Conservation (phyloP, 305 asterid genomes). For the Rubia peregrina region DNA sequence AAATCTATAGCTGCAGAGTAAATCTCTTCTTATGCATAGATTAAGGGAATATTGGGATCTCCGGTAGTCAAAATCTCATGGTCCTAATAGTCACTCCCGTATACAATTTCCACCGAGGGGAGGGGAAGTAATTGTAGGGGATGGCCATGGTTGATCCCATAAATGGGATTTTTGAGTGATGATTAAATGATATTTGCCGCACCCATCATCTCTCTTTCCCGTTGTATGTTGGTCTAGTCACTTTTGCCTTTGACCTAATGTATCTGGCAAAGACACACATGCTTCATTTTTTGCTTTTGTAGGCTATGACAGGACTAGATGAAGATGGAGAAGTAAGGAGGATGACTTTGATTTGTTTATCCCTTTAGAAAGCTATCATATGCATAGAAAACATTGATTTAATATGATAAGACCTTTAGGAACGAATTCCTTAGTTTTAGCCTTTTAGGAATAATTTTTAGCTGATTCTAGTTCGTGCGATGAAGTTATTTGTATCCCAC, state of each 20-base stretch:
- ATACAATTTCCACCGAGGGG: background rate
- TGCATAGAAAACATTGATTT: conserved; percentile 28
- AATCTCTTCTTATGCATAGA: conserved; percentile 5
- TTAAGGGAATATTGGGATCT: background rate
- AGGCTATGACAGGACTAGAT: conserved; percentile 85
- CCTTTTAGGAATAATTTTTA: conserved; percentile 7
- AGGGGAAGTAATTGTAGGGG: background rate
- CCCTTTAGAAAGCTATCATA: conserved; percentile 31
- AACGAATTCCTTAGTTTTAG: background rate
- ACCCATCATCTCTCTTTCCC: background rate
- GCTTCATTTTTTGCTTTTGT: conserved; percentile 60
- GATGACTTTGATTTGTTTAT: conserved; percentile 31
- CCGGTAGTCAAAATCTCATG: conserved; percentile 3
- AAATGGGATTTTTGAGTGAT: background rate
- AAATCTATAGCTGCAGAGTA: background rate
- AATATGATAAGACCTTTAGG: conserved; percentile 21
- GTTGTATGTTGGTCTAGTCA: conserved; percentile 17
- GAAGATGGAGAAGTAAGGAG: conserved; percentile 69
- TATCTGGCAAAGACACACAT: conserved; percentile 36
- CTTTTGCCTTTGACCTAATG: conserved; percentile 21
- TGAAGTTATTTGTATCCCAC: background rate
- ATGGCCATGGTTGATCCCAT: background rate
- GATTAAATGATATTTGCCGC: background rate
- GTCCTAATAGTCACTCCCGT: background rate
- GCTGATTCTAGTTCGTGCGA: background rate